Base-by-base conservation (phyloP, 768 basidiomycete species). In the Amanita exitialis region DNA sequence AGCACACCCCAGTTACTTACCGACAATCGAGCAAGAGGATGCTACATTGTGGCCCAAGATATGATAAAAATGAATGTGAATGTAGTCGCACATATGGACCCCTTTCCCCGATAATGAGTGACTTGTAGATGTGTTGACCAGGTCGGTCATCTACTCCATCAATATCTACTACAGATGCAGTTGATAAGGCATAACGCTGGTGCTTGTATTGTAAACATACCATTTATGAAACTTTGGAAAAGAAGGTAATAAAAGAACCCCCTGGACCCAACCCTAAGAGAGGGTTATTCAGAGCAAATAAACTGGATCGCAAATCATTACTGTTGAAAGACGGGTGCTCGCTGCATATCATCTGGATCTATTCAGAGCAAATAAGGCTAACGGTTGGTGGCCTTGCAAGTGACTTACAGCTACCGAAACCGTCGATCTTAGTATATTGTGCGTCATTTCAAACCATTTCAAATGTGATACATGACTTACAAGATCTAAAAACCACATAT, bases 241-340 rank as follows among this genome's bases (percentile, higher is more conserved):
- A 99, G 73, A 18, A 95, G 72, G 69, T 83, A 99, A 72, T 83
- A 94, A 64, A 94, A 94, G 67, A 93, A 96, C 18, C 84, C 90
- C 56, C 87, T 72, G 0, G 80, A 66, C 5, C 94, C 95, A 49
- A 97, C 87, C 6, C 86, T 90, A 39, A 36, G 1, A 28, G 9
- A 28, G 4, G 10, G 28, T 28, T 38, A 47, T 1, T 20, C 9
- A 15, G 27, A 38, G 20, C 20, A 6, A 10, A 48, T 42, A 18
- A 36, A 20, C 36, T 20, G 36, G 32, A 45, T 34, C 7, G 16
- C 16, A 23, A 51, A 48, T 16, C 61, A 75, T 60, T 59, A 89
- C 87, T 73, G 68, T 58, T 69, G 69, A 64, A 92, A 92, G 15
- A 92, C 74, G 1, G 89, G 82, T 4, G 86, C 77, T 45, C 55